A percentile compares a stretch with the other conserved stretches of the same genome.
Conservation (phyloP, 1,284 basidiomycete genomes). For the Veloporphyrellus conicus region DNA sequence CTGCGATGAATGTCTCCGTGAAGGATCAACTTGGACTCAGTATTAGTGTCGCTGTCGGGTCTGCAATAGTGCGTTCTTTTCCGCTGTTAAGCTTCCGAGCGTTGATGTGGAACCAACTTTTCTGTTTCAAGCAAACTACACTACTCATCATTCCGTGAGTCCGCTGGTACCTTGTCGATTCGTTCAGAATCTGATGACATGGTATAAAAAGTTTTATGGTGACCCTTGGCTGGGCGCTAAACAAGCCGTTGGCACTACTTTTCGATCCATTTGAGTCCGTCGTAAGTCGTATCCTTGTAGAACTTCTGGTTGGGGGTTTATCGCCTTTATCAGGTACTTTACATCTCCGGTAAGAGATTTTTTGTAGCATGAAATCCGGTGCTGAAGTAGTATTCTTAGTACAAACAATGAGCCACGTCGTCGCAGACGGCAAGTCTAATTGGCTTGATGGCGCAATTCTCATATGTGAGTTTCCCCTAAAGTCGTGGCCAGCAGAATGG, state of each 20-base stretch:
- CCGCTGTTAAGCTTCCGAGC: neutral
- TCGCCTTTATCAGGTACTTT: slow-evolving; percentile 35
- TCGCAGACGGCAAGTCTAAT: slow-evolving; percentile 81
- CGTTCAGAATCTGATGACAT: neutral
- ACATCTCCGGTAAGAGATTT: slow-evolving; percentile 31
- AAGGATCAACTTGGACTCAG: slow-evolving; percentile 75
- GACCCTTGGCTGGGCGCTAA: slow-evolving; percentile 62
- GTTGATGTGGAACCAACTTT: neutral
- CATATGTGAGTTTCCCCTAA: slow-evolving; percentile 47
- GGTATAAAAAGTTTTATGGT: slow-evolving; percentile 52
- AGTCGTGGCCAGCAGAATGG: too few species aligned
- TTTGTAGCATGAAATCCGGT: neutral
- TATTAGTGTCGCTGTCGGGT: slow-evolving; percentile 84
- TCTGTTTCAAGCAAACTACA: slow-evolving; percentile 68
- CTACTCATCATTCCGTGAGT: slow-evolving; percentile 51
- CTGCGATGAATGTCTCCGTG: slow-evolving; percentile 83
- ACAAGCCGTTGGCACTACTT: slow-evolving; percentile 66
- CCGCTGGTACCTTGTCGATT: neutral
- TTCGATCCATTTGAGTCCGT: slow-evolving; percentile 82
- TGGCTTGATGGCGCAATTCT: slow-evolving; percentile 76
- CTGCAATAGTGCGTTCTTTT: slow-evolving; percentile 66
- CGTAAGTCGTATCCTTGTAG: slow-evolving; percentile 33
- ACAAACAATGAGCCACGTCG: slow-evolving; percentile 76
- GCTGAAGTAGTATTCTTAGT: slow-evolving; percentile 37
- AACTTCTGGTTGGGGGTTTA: slow-evolving; percentile 10